A percentile compares a stretch with the other conserved stretches of the same genome.
These are phyloP conservation scores for Blastocystis hominis DNA, from an alignment of 352 stramenopile genomes.

Conservation along the genomic window DNA sequence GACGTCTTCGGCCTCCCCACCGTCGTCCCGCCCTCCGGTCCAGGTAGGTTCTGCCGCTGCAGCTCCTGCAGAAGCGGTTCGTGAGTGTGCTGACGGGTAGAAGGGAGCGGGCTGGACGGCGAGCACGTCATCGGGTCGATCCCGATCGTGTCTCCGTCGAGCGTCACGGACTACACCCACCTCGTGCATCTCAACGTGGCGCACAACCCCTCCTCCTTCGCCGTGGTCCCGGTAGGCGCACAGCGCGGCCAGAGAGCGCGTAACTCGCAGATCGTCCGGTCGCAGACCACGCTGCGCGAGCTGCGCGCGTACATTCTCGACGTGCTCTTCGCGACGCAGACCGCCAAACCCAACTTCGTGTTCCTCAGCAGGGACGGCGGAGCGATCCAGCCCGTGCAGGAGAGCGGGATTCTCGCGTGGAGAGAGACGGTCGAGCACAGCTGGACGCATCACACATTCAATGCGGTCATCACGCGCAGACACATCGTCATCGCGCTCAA, in stretches of 20 bases:
- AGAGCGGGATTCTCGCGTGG: constrained; percentile 9
- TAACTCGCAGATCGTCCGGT: background rate
- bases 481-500: constrained; percentile 39
- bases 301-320: background rate
- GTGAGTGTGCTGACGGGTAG: background rate
- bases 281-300: background rate
- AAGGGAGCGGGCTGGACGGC: background rate
- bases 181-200: constrained; percentile 27
- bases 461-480: constrained; percentile 19
- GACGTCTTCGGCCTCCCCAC: constrained; percentile 15
- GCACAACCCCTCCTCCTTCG: constrained; percentile 27
- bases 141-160: background rate
- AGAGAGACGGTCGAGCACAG: constrained; percentile 7
- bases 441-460: constrained; percentile 53
- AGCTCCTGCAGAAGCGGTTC: background rate
- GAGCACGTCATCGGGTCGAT: constrained; percentile 22
- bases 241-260: background rate
- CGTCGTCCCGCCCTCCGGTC: background rate
- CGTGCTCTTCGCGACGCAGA: background rate
- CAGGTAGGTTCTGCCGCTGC: background rate
- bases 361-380: constrained; percentile 4
- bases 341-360: background rate
- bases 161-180: background rate
- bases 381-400: background rate
- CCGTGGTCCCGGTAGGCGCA: background rate